phyloP scores from a whole-genome alignment of 148 eudicot genomes.

The Oxyria digyna region DNA sequence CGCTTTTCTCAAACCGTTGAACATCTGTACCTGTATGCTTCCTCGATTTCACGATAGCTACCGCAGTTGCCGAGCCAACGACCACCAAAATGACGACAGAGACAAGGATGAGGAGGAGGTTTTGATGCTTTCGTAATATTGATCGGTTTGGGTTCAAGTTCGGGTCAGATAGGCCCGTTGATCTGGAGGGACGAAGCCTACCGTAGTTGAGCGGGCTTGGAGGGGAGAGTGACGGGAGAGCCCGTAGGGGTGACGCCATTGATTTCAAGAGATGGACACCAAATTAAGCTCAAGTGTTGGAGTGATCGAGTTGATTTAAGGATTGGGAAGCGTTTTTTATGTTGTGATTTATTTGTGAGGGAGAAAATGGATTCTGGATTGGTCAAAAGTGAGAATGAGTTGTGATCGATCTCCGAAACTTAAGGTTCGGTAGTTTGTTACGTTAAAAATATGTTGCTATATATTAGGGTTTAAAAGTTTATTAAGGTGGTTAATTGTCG shows the following conservation, averaged over 20 bases:
- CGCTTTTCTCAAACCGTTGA: too few relatives aligned
- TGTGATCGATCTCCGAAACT: neutral
- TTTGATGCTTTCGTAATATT: neutral
- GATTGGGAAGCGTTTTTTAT: too few relatives aligned
- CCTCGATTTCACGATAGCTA: neutral
- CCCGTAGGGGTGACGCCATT: conserved; percentile 7
- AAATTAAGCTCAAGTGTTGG: too few relatives aligned
- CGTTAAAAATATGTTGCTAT: neutral
- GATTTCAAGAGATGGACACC: neutral
- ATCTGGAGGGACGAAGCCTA: neutral
- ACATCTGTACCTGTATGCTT: neutral
- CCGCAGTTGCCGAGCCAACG: neutral
- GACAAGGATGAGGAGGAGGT: neutral
- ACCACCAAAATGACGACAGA: neutral
- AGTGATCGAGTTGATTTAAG: too few relatives aligned
- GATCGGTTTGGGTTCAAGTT: neutral
- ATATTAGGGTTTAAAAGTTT: neutral
- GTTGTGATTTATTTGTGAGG: neutral
- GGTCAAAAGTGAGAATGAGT: neutral
- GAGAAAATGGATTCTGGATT: neutral
- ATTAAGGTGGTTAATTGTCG: too few relatives aligned
- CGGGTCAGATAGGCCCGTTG: conserved; percentile 3
- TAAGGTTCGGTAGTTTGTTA: neutral
- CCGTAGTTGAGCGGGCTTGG: conserved; percentile 3
- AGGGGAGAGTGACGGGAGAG: conserved; percentile 1